Conservation (phyloP, 1,284 basidiomycete genomes). For the Trichosporon asahii region DNA sequence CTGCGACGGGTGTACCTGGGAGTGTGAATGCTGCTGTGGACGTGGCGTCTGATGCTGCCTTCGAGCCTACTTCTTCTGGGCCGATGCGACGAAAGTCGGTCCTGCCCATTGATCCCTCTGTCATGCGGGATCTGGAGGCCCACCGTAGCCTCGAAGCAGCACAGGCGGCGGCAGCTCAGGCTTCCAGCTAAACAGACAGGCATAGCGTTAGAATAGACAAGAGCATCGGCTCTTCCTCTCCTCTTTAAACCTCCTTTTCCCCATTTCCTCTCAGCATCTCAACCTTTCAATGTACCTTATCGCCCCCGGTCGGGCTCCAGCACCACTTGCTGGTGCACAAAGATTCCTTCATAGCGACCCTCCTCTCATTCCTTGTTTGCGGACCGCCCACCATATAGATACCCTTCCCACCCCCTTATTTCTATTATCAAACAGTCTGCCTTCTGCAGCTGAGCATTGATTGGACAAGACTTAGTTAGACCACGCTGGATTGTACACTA, state of each 20-base stretch:
- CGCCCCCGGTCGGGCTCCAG: slow-evolving; percentile 7
- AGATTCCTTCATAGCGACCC: slow-evolving; percentile 1
- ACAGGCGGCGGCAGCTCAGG: neutral
- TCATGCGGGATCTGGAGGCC: slow-evolving; percentile 76
- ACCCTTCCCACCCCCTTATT: neutral
- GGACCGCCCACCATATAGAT: slow-evolving; percentile 1
- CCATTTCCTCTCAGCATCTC: slow-evolving; percentile 7
- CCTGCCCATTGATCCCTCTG: slow-evolving; percentile 72
- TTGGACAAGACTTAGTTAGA: slow-evolving; percentile 11
- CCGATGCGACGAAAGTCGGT: slow-evolving; percentile 43
- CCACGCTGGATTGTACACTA: slow-evolving; percentile 27
- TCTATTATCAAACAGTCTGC: slow-evolving; percentile 6
- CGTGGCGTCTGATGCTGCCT: neutral
- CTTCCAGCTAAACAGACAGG: neutral
- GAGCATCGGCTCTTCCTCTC: neutral
- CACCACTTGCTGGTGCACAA: neutral
- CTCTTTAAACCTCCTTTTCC: neutral
- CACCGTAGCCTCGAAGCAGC: slow-evolving; percentile 30
- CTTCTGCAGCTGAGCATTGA: slow-evolving; percentile 5
- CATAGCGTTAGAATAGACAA: neutral
- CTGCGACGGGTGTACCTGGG: slow-evolving; percentile 6
- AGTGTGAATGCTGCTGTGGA: neutral
- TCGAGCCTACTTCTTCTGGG: neutral
- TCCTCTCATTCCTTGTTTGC: slow-evolving; percentile 1
- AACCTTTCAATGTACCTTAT: slow-evolving; percentile 11